Evolutionary conservation across 2,329 filamentous ascomycete species (phyloP).

Genomic region (Lojkania enalia): DNA sequence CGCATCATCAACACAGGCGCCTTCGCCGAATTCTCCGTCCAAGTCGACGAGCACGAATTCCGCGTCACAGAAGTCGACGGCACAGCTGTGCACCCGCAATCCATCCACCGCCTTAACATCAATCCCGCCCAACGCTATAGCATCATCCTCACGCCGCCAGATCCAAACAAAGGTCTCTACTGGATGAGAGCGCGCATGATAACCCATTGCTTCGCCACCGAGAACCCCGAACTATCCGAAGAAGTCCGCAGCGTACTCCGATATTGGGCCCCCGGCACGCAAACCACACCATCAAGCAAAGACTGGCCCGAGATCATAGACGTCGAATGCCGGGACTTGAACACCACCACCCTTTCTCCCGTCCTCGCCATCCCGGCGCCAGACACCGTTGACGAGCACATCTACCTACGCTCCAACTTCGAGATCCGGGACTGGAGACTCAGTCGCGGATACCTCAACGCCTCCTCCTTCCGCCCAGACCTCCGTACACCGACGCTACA

Average conservation of each 20-base stretch:
- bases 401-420: constrained; percentile 61
- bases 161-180: constrained; percentile 32
- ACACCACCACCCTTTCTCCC: constrained; percentile 52
- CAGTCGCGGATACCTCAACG: constrained; percentile 62
- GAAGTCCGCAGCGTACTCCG: constrained; percentile 56
- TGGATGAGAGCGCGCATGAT: constrained; percentile 63
- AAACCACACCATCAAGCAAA: constrained; percentile 44
- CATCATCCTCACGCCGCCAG: constrained; percentile 60
- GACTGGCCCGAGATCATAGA: constrained; percentile 57
- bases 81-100: constrained; percentile 60
- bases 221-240: constrained; percentile 50
- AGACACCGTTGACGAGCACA: constrained; percentile 54
- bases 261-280: constrained; percentile 39
- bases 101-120: constrained; percentile 63
- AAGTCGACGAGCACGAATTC: constrained; percentile 66
- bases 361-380: constrained; percentile 50
- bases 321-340: constrained; percentile 57
- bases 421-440: constrained; percentile 63
- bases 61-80: constrained; percentile 69
- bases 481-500: constrained; percentile 55
- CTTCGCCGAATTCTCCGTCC: constrained; percentile 60
- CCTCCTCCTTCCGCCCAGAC: constrained; percentile 57
- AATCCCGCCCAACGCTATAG: constrained; percentile 72
- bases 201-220: constrained; percentile 61
- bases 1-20: constrained; percentile 74